phyloP scores from a whole-genome alignment of 192 early-diverging fungal genomes.

The Funneliformis geosporum region DNA sequence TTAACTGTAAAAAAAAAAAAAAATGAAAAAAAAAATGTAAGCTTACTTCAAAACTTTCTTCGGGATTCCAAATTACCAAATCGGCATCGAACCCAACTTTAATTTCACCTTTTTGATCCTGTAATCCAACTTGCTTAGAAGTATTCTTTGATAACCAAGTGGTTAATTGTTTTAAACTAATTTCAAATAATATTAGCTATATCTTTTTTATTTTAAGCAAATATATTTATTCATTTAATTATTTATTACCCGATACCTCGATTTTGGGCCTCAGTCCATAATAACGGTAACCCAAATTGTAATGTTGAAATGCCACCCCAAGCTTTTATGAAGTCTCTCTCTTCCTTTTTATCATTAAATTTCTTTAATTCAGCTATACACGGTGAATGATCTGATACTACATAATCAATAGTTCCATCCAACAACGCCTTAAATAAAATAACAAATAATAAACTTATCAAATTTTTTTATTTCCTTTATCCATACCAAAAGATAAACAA shows the following conservation, averaged over 20 bases:
- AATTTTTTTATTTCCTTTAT: not conserved
- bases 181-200: not conserved
- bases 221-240: not conserved
- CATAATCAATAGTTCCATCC: slow-evolving; percentile 79
- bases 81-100: slow-evolving; percentile 73
- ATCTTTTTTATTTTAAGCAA: not conserved
- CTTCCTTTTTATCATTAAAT: slow-evolving; percentile 43
- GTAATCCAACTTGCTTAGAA: slow-evolving; percentile 60
- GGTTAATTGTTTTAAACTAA: slow-evolving; percentile 55
- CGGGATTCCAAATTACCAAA: slow-evolving; percentile 77
- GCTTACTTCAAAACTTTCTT: slow-evolving; percentile 51
- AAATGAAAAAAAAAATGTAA: not conserved
- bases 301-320: slow-evolving; percentile 85
- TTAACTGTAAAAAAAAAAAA: not conserved
- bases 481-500: not conserved
- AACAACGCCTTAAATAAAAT: slow-evolving; percentile 49
- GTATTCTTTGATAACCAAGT: slow-evolving; percentile 68
- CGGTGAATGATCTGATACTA: slow-evolving; percentile 83
- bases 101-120: slow-evolving; percentile 69
- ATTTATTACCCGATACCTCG: slow-evolving; percentile 55
- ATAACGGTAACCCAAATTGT: slow-evolving; percentile 74
- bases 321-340: slow-evolving; percentile 74
- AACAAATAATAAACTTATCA: not conserved
- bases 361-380: slow-evolving; percentile 77
- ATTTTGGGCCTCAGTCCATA: slow-evolving; percentile 76